Conservation (phyloP, 2,329 filamentous ascomycete genomes). For the Hypomyces rosellus region DNA sequence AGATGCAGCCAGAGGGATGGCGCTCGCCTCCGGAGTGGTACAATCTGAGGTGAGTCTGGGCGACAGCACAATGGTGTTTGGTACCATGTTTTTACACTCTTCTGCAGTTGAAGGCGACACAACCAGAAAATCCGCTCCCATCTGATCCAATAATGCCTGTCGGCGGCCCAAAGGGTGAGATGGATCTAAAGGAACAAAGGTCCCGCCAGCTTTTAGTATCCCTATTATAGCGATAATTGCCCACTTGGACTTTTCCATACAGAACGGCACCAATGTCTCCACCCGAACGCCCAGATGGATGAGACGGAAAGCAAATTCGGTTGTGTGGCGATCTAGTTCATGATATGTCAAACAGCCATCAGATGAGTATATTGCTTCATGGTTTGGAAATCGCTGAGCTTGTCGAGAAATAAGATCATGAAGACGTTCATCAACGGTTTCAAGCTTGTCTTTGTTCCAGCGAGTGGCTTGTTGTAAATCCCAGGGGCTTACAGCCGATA, state of each 20-base stretch:
- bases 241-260: conserved; percentile 10
- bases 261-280: neutral
- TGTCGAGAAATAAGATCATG: conserved; percentile 5
- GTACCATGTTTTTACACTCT: neutral
- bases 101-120: conserved; percentile 1
- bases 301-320: too few relatives aligned
- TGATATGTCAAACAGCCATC: conserved; percentile 2
- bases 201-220: conserved; percentile 8
- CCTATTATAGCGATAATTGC: conserved; percentile 2
- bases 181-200: conserved; percentile 5
- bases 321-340: neutral
- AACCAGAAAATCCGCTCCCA: conserved; percentile 1
- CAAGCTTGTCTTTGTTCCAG: neutral
- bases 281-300: too few relatives aligned
- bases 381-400: neutral
- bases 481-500: too few relatives aligned
- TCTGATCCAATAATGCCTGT: neutral
- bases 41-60: neutral
- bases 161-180: neutral
- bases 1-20: neutral
- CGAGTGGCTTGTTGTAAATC: too few relatives aligned
- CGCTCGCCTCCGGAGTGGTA: neutral
- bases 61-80: neutral
- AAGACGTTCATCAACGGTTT: neutral
- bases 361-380: conserved; percentile 1